A percentile compares a stretch with the other conserved stretches of the same genome.
These are phyloP conservation scores for Celoporthe dispersa DNA, from an alignment of 2,329 filamentous ascomycete species.

Conservation along the genomic window DNA sequence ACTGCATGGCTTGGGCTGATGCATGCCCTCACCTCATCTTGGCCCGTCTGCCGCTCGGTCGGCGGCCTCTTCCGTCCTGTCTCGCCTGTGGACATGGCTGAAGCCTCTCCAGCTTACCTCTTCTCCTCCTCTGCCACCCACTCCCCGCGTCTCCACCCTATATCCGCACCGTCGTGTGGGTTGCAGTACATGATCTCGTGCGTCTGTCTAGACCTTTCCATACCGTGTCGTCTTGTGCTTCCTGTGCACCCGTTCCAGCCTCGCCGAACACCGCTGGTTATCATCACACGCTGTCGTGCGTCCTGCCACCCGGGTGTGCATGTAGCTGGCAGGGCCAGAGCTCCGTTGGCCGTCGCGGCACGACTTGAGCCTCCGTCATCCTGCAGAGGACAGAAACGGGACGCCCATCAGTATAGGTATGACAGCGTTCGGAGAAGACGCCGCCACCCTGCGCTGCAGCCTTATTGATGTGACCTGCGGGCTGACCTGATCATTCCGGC, in stretches of 20 bases:
- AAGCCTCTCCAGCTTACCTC: background rate
- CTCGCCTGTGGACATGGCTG: background rate
- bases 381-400: slow-evolving; percentile 2
- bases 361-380: background rate
- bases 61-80: background rate
- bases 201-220: background rate
- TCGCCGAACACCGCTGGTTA: background rate
- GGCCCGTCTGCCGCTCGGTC: background rate
- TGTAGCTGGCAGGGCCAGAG: background rate
- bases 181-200: slow-evolving; percentile 1
- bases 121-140: background rate
- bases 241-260: background rate
- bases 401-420: slow-evolving; percentile 5
- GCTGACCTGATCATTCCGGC: slow-evolving; percentile 21
- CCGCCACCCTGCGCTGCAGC: slow-evolving; percentile 22
- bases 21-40: background rate
- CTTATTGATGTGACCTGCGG: slow-evolving; percentile 21
- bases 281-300: slow-evolving; percentile 2
- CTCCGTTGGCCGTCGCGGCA: background rate
- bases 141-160: too few species aligned
- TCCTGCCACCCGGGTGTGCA: background rate
- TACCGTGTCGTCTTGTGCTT: background rate
- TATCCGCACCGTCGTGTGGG: background rate
- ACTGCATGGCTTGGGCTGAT: slow-evolving; percentile 22
- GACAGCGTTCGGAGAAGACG: slow-evolving; percentile 21